Evolutionary conservation across 148 eudicot species (phyloP), one percentile per base, ranked within the genome.

Genomic region (Salicornia ramosissima): DNA sequence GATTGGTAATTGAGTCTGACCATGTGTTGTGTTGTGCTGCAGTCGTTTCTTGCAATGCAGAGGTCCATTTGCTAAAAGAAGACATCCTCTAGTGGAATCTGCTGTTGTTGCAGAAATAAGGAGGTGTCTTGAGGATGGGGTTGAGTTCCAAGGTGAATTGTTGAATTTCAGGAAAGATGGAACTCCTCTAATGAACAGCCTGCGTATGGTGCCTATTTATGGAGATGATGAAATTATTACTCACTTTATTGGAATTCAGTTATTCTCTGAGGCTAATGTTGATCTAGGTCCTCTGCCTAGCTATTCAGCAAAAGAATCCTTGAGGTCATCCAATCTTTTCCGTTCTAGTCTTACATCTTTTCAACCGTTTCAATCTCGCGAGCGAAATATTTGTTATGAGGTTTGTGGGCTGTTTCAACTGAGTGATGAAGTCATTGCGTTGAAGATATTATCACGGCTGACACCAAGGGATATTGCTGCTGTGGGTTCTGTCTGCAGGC

Each of bases 11-110:
- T 74, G 47, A 19, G 22, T 31, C 2, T 68, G 30, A 74, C 40
- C 19, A 18, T 78, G 25, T 22, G 26, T 29, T 16, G 46, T 65
- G 21, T 24, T 70, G 65, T 19, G 28, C 78, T 74, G 69, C 96
- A 93, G 98, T 78, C 96, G 96, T 10, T 90, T 93, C 82, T 83
- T 93, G 85, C 98, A 93, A 84, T 93, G 96, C 79, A 79, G 98
- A 87, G 98, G 98, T 49, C 98, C 98, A 60, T 93, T 80, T 75
- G 98, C 98, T 43, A 90, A 93, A 80, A 81, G 98, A 83, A 88
- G 98, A 79, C 98, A 93, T 68, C 96, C 91, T 11, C 74, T 90
- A 30, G 98, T 93, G 76, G 94, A 90, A 77, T 80, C 98, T 47
- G 52, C 86, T 25, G 87, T 90, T 33, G 85, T 90, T 68, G 82